Evolutionary conservation across 352 stramenopile genomes (phyloP), one percentile per base, ranked within the genome.

Genomic region (Plasmopara muralis): DNA sequence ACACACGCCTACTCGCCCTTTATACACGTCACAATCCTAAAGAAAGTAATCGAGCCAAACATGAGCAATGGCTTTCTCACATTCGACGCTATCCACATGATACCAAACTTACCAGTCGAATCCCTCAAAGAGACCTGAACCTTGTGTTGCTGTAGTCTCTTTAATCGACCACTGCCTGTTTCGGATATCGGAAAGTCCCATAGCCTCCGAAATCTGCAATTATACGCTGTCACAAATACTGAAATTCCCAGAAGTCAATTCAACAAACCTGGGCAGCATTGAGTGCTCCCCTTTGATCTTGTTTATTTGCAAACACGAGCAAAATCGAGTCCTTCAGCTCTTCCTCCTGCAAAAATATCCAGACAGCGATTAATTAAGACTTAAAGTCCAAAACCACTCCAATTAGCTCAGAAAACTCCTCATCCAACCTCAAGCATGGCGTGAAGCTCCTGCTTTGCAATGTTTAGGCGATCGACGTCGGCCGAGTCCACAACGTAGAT

Each of bases 131-230:
- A 99, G 79, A 16, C 97, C 97, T 41, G 97, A 91, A 34, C 97
- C 97, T 67, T 98, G 95, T 49, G 97, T 95, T 35, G 97, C 97
- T 46, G 90, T 98, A 5, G 95, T 98, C 77, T 99, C 96, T 74
- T 99, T 97, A 64, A 99, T 99, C 43, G 88, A 98, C 97, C 97
- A 99, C 72, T 99, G 96, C 50, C 97, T 82, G 79, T 98, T 98
- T 59, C 96, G 91, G 53, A 99, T 98, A 55, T 98, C 90, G 38
- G 95, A 95, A 44, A 99, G 76, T 20, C 94, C 96, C 62, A 99
- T 87, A 4, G 95, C 95, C 72, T 99, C 96, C 55, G 95, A 98
- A 66, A 99, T 98, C 84, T 98, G 31, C 35, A 14, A 28, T 18
- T 46, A 40, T 15, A 46, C 0, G 42, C 47, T 15, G n/a, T 43